Evolutionary conservation across 1,139 yeast genomes (phyloP).

Genomic region (Diutina pseudorugosa): DNA sequence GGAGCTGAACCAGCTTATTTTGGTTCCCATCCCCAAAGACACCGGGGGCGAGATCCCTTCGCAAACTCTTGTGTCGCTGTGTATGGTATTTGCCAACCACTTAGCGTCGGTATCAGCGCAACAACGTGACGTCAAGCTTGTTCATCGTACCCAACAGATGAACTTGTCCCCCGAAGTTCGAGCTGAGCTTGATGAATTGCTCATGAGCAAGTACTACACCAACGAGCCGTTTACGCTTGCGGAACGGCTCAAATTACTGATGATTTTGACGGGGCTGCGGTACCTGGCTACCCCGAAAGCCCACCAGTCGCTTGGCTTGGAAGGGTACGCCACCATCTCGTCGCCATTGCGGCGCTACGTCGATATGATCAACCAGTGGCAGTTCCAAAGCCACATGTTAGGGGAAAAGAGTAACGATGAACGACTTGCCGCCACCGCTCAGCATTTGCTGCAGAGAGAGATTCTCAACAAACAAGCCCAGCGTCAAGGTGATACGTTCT

Average conservation of each 20-base stretch:
- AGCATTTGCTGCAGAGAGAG: background rate
- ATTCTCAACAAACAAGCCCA: background rate
- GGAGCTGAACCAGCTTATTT: background rate
- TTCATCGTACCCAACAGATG: conserved; percentile 34
- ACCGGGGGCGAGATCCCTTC: conserved; percentile 15
- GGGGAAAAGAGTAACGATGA: background rate
- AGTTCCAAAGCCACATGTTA: conserved; percentile 2
- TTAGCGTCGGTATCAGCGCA: conserved; percentile 43
- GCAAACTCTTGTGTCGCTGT: conserved; percentile 56
- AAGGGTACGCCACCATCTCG: conserved; percentile 62
- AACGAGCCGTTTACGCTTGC: conserved; percentile 10
- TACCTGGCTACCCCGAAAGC: conserved; percentile 21
- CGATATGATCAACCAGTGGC: conserved; percentile 76
- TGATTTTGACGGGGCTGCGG: conserved; percentile 20
- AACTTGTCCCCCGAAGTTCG: conserved; percentile 14
- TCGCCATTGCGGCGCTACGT: conserved; percentile 82
- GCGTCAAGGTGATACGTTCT: background rate
- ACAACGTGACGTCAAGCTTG: conserved; percentile 38
- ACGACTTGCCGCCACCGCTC: background rate
- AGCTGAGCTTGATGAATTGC: conserved; percentile 31
- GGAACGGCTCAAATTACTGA: conserved; percentile 8
- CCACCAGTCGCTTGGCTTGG: conserved; percentile 59
- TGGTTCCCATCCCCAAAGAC: background rate
- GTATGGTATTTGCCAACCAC: conserved; percentile 70
- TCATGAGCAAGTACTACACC: conserved; percentile 13